A percentile compares a stretch with the other conserved stretches of the same genome.
Conservation (phyloP, 345 rosid species). For the Nephelium lappaceum region DNA sequence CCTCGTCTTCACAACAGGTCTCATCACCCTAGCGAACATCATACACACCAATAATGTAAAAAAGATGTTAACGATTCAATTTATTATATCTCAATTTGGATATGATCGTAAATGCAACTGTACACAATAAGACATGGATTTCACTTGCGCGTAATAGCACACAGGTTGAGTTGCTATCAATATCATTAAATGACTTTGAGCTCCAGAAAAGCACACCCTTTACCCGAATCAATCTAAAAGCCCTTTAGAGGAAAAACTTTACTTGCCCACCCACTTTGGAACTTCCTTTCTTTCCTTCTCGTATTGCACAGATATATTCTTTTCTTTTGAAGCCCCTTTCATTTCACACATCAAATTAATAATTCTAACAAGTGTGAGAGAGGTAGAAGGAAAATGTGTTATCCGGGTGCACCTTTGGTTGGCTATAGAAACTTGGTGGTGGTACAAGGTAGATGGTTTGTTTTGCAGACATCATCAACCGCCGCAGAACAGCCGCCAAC, state of each 20-base stretch:
- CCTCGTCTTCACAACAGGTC: neutral
- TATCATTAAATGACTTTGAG: too few species aligned
- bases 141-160: too few species aligned
- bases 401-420: slow-evolving; percentile 14
- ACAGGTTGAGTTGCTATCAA: too few species aligned
- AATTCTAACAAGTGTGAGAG: neutral
- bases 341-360: neutral
- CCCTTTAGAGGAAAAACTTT: slow-evolving; percentile 31
- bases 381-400: slow-evolving; percentile 29
- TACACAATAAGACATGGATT: too few species aligned
- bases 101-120: too few species aligned
- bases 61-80: too few species aligned
- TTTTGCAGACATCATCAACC: slow-evolving; percentile 13
- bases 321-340: slow-evolving; percentile 13
- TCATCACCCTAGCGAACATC: neutral
- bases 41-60: neutral
- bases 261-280: slow-evolving; percentile 25
- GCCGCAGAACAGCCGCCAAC: slow-evolving; percentile 12
- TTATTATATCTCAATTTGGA: too few species aligned
- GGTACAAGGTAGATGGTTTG: slow-evolving; percentile 23
- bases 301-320: slow-evolving; percentile 20
- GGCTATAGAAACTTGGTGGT: slow-evolving; percentile 7
- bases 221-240: slow-evolving; percentile 16
- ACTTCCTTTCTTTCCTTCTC: slow-evolving; percentile 32
- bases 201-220: slow-evolving; percentile 16